Percentiles rank a stretch among this genome's conserved stretches.
Conservation (phyloP, 768 basidiomycete genomes). For the Pleurotus pulmonarius region DNA sequence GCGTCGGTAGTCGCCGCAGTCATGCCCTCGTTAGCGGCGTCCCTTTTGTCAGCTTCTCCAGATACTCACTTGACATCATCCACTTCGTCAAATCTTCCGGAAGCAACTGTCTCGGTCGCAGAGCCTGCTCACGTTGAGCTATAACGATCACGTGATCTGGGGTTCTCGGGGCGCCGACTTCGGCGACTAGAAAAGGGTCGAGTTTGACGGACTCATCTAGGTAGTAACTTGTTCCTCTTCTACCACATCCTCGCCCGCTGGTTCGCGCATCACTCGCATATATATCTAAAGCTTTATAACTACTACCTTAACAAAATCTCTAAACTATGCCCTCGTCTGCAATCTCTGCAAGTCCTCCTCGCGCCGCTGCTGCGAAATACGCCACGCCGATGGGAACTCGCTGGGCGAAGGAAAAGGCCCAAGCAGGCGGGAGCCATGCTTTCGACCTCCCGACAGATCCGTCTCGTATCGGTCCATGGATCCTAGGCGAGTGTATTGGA, state of each 20-base stretch:
- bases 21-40: neutral
- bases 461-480: constrained; percentile 85
- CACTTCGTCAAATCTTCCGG: neutral
- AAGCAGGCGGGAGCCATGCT: constrained; percentile 65
- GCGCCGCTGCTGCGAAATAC: constrained; percentile 71
- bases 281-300: neutral
- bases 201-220: neutral
- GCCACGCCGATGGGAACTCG: constrained; percentile 70
- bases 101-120: neutral
- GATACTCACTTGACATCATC: neutral
- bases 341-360: constrained; percentile 54
- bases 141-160: neutral
- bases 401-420: constrained; percentile 86
- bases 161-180: neutral
- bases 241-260: constrained; percentile 6
- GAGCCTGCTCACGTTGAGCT: constrained; percentile 1
- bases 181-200: neutral
- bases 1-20: neutral
- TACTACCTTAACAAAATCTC: constrained; percentile 10
- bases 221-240: constrained; percentile 1
- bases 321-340: constrained; percentile 22
- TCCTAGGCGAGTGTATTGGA: constrained; percentile 89
- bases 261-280: neutral
- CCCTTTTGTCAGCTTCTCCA: neutral
- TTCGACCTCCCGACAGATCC: constrained; percentile 87